A percentile compares a stretch with the other conserved stretches of the same genome.
Evolutionary conservation across 345 rosid genomes (phyloP).

Genomic region (Eucalyptus erythrocorys): DNA sequence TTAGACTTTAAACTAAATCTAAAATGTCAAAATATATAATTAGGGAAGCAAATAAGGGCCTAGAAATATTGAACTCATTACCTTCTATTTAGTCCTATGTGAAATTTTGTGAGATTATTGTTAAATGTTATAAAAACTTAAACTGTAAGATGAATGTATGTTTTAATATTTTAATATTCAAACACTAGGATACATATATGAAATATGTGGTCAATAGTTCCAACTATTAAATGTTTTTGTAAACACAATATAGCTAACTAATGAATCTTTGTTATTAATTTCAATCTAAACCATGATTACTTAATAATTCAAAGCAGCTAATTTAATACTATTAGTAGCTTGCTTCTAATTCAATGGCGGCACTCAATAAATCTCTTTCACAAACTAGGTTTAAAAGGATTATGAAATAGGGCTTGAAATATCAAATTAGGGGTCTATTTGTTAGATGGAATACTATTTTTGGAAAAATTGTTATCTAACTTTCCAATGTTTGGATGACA

Average conservation of each 20-base stretch:
- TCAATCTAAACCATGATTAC: neutral
- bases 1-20: neutral
- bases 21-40: too few relatives aligned
- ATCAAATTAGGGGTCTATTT: neutral
- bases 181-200: neutral
- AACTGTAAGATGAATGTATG: neutral
- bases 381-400: neutral
- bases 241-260: neutral
- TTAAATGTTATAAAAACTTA: too few relatives aligned
- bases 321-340: neutral
- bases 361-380: neutral
- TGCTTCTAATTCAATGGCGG: neutral
- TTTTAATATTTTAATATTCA: too few relatives aligned
- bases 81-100: too few relatives aligned
- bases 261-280: neutral
- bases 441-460: neutral
- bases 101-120: too few relatives aligned
- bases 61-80: too few relatives aligned
- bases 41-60: neutral
- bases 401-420: neutral
- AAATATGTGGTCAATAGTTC: neutral
- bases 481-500: too few relatives aligned
- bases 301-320: neutral
- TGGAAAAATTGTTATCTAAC: neutral
- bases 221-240: neutral